Evolutionary conservation across 2,329 filamentous ascomycete genomes (phyloP).

Genomic region (Didymella segeticola): DNA sequence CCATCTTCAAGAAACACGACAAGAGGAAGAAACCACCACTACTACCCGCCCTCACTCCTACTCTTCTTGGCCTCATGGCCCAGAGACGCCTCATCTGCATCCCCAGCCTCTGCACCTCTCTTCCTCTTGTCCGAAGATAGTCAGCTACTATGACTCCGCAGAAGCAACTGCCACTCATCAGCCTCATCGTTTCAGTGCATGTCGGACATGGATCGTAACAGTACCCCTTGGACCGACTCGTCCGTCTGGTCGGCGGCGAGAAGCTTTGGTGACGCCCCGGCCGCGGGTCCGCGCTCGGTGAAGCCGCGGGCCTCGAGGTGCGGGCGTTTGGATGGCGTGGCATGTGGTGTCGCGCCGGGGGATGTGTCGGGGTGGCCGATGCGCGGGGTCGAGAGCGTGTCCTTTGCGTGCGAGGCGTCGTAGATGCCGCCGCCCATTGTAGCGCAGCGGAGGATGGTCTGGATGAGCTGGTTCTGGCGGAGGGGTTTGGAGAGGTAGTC

Average conservation of each 20-base stretch:
- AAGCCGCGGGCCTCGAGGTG: conserved; percentile 67
- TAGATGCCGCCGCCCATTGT: conserved; percentile 85
- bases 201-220: conserved; percentile 18
- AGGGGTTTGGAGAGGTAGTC: conserved; percentile 97
- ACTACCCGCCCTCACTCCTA: conserved; percentile 8
- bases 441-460: conserved; percentile 95
- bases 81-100: not conserved
- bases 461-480: conserved; percentile 96
- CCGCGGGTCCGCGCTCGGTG: conserved; percentile 69
- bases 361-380: conserved; percentile 25
- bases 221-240: conserved; percentile 65
- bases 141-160: conserved; percentile 21
- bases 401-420: conserved; percentile 64
- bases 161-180: conserved; percentile 18
- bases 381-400: conserved; percentile 38
- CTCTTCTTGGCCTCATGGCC: conserved; percentile 12
- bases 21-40: conserved; percentile 11
- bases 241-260: conserved; percentile 67
- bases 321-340: conserved; percentile 52
- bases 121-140: conserved; percentile 22
- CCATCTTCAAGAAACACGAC: conserved; percentile 1
- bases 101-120: not conserved
- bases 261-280: conserved; percentile 64
- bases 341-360: not conserved
- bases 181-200: conserved; percentile 9